phyloP scores from a whole-genome alignment of 345 rosid genomes.

The Passiflora organensis region DNA sequence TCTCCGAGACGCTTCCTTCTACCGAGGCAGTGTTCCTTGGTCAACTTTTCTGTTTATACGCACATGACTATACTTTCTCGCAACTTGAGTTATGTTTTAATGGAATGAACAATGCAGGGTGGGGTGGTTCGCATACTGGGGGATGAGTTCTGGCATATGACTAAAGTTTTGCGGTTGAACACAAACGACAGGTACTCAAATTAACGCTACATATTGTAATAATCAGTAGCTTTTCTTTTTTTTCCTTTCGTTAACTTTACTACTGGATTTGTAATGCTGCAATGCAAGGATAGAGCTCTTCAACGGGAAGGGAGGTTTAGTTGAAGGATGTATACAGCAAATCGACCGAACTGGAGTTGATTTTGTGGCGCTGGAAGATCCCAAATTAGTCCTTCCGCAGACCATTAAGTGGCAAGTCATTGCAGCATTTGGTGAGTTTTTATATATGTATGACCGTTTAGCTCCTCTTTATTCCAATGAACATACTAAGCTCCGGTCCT shows the following conservation, averaged over 20 bases:
- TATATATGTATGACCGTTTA: neutral
- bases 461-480: too few relatives aligned
- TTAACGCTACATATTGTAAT: too few relatives aligned
- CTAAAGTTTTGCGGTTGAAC: slow-evolving; percentile 63
- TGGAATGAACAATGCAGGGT: slow-evolving; percentile 37
- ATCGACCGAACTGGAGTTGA: slow-evolving; percentile 60
- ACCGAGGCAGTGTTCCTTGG: slow-evolving; percentile 37
- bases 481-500: slow-evolving; percentile 1
- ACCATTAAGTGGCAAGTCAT: slow-evolving; percentile 65
- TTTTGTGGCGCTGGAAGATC: slow-evolving; percentile 62
- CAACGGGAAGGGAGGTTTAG: slow-evolving; percentile 79
- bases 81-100: neutral
- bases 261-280: slow-evolving; percentile 1
- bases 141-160: slow-evolving; percentile 87
- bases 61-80: neutral
- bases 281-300: slow-evolving; percentile 83
- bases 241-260: too few relatives aligned
- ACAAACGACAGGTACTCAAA: slow-evolving; percentile 49
- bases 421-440: slow-evolving; percentile 79
- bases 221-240: too few relatives aligned
- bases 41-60: neutral
- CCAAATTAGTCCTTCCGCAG: slow-evolving; percentile 41
- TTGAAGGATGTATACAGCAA: slow-evolving; percentile 57
- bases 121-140: slow-evolving; percentile 62
- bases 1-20: slow-evolving; percentile 65